These are phyloP conservation scores for Vachellia pachyceras DNA, from an alignment of 306 rosid species.

Conservation along the genomic window DNA sequence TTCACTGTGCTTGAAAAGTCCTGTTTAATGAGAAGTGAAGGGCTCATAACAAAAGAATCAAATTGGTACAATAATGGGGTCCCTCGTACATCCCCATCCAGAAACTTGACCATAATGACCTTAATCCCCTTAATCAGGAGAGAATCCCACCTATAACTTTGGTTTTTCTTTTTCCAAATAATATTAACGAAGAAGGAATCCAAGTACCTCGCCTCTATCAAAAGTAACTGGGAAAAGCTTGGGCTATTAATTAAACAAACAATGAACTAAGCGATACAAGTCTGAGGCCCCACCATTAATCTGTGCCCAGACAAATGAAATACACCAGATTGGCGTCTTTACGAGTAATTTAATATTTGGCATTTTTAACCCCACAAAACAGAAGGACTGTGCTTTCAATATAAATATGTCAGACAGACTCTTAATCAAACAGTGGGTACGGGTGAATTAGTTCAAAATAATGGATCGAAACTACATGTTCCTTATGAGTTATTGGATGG, in stretches of 20 bases:
- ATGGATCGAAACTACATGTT: not conserved
- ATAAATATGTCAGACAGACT: not conserved
- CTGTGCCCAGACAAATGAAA: not conserved
- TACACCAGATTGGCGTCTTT: not conserved
- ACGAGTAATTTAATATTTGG: not conserved
- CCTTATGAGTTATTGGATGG: not conserved
- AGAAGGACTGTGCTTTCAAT: not conserved
- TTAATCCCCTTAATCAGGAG: not conserved
- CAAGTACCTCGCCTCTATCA: not conserved
- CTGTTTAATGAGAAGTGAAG: not conserved
- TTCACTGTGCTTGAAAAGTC: not conserved
- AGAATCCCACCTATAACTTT: not conserved
- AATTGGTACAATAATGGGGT: not conserved
- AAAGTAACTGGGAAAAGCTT: not conserved
- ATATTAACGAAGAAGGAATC: not conserved
- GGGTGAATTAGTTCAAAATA: not conserved
- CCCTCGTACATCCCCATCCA: not conserved
- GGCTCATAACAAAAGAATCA: not conserved
- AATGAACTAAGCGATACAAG: not conserved
- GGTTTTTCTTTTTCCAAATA: not conserved
- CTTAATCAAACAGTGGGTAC: not conserved
- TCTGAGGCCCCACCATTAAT: constrained; percentile 9
- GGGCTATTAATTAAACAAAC: not conserved
- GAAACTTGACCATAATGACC: not conserved
- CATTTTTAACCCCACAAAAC: not conserved